Base-by-base conservation (phyloP, 306 rosid species). In the Begonia loranthoides region DNA sequence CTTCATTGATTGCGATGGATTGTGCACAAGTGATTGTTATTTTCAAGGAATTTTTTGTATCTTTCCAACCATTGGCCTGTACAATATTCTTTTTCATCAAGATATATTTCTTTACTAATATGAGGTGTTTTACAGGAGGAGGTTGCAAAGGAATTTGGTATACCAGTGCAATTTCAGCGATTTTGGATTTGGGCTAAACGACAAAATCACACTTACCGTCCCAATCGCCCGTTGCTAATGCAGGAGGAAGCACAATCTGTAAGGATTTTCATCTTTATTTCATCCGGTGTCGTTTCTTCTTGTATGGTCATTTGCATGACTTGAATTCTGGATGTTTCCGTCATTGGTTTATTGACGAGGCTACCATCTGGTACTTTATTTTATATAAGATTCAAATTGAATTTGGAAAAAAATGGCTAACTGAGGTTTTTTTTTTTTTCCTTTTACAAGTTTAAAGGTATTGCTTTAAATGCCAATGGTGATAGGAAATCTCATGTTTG, bases 181-280 rank as follows among this genome's bases (percentile, higher is more conserved):
- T 84, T 79, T 66, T 88, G 96, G 96, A 52, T 88, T 65, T 88
- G 96, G 96, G 96, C 96, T 12, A 88, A 84, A 75, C 77, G 96
- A 50, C 93, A 81, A 73, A 88, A 88, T 67, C 85, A 84, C 63
- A 84, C 96, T 14, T 88, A 76, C 59, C 79, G 96, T 41, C 96
- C 88, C 41, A 79, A 73, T 67, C 79, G 93, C 45, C 86, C 86
- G 21, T 57, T 88, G 73, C 68, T 77, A 50, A 68, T 67, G 6
- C 87, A 74, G 59, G 96, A 88, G 60, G 96, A 88, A 81, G 41
- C 72, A 48, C 96, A 84, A 73, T 58, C 95, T 38, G 96, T 88
- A 78, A 64, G 67, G 49, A 51, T 50, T 46, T 45, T 47, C 49
- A 21, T 56, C 47, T 39, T 59, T 50, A 15, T 17, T 16, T 10